phyloP scores from a whole-genome alignment of 2,329 filamentous ascomycete species.

The Botryotinia narcissicola region DNA sequence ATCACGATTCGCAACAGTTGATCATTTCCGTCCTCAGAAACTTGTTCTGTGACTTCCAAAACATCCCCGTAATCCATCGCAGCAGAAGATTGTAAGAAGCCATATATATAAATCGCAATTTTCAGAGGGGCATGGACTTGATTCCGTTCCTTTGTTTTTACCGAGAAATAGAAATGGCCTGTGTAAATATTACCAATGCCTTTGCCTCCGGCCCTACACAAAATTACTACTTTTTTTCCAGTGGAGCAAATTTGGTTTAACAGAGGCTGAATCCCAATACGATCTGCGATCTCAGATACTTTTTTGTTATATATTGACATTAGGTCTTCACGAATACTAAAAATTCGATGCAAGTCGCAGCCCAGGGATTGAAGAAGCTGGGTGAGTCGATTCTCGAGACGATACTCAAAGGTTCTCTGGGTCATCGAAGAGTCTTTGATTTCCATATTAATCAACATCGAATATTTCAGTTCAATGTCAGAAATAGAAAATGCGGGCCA shows the following conservation, averaged over 20 bases:
- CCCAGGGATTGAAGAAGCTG: background rate
- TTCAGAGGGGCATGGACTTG: background rate
- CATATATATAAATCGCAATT: background rate
- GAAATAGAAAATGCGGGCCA: background rate
- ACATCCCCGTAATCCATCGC: background rate
- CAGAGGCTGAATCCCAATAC: background rate
- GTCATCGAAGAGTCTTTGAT: background rate
- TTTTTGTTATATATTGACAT: background rate
- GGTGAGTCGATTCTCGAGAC: background rate
- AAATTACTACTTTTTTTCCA: background rate
- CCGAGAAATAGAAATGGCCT: background rate
- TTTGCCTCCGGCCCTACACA: background rate
- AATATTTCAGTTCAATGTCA: background rate
- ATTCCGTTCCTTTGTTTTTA: background rate
- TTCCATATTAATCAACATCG: rapidly evolving
- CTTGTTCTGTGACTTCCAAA: background rate
- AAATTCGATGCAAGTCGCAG: background rate
- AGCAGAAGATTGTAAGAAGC: rapidly evolving
- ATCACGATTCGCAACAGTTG: background rate
- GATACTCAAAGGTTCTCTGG: background rate
- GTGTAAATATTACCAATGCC: background rate
- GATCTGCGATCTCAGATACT: background rate
- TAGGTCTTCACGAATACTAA: background rate
- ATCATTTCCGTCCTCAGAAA: background rate
- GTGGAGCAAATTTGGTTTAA: background rate